phyloP scores from a whole-genome alignment of 768 basidiomycete species.

The Tylopilus sp. region DNA sequence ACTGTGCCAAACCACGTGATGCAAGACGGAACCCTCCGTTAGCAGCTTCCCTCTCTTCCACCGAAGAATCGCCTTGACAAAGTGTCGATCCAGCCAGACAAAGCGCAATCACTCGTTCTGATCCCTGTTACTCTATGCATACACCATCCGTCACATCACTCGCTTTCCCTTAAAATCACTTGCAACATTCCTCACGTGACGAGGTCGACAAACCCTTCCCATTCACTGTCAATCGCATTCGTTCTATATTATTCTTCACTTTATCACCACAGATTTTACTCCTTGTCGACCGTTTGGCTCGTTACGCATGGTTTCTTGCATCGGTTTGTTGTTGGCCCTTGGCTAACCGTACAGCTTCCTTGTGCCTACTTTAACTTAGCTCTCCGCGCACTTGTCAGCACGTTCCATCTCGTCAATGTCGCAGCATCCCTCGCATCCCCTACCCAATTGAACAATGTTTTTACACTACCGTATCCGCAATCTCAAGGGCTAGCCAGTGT shows the following conservation, averaged over 20 bases:
- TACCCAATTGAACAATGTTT: slow-evolving; percentile 39
- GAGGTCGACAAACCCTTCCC: slow-evolving; percentile 53
- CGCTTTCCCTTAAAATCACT: slow-evolving; percentile 38
- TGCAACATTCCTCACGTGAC: slow-evolving; percentile 46
- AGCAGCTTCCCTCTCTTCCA: slow-evolving; percentile 10
- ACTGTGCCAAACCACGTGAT: slow-evolving; percentile 21
- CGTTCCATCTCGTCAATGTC: slow-evolving; percentile 40
- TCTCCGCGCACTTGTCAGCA: slow-evolving; percentile 28
- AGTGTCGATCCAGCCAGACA: slow-evolving; percentile 23
- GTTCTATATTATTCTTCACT: slow-evolving; percentile 81
- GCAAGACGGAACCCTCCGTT: slow-evolving; percentile 7
- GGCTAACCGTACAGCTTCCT: slow-evolving; percentile 25
- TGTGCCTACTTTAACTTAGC: slow-evolving; percentile 33
- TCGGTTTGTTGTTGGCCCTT: slow-evolving; percentile 24
- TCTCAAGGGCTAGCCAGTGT: slow-evolving; percentile 28
- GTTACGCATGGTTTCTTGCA: slow-evolving; percentile 34
- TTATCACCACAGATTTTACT: slow-evolving; percentile 46
- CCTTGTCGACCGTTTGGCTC: slow-evolving; percentile 36
- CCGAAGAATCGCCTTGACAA: slow-evolving; percentile 10
- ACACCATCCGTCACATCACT: slow-evolving; percentile 48
- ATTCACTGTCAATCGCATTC: slow-evolving; percentile 46
- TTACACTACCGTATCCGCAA: slow-evolving; percentile 33
- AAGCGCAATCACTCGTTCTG: slow-evolving; percentile 38
- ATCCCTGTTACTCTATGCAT: slow-evolving; percentile 54
- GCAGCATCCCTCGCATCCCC: slow-evolving; percentile 40